Percentiles rank a stretch among this genome's conserved stretches.
Conservation (phyloP, 169 alveolate species). For the Plasmodium gaboni region DNA sequence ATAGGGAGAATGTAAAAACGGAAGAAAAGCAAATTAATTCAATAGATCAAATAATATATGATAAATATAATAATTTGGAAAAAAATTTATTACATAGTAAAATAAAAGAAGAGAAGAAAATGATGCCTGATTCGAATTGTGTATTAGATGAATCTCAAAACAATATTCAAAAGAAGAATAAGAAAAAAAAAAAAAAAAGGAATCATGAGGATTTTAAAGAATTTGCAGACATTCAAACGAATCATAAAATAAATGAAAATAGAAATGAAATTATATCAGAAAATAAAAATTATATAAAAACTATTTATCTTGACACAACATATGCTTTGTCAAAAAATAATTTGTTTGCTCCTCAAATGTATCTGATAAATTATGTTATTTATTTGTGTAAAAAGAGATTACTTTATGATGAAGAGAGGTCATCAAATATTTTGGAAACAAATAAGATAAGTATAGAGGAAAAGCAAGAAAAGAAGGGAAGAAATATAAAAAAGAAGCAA, state of each 20-base stretch:
- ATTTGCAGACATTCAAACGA: background rate
- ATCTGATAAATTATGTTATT: conserved; percentile 60
- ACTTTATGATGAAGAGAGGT: background rate
- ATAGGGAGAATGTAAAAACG: background rate
- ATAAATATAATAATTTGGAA: no score
- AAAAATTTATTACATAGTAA: no score
- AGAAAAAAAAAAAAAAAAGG: conserved; percentile 9
- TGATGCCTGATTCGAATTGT: no score
- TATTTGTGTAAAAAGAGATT: conserved; percentile 55
- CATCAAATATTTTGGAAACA: background rate
- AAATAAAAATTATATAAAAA: conserved; percentile 47
- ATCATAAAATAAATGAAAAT: background rate
- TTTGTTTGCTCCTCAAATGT: conserved; percentile 64
- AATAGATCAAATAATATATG: no score
- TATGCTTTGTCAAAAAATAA: conserved; percentile 71
- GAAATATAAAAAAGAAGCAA: background rate
- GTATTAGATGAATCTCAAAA: no score
- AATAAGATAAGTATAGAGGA: background rate
- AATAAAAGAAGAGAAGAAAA: no score
- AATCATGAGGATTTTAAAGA: no score
- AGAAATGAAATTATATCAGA: conserved; percentile 16
- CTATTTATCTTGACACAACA: conserved; percentile 75
- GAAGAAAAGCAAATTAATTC: background rate
- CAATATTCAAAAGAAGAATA: background rate
- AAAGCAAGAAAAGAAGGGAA: background rate